These are phyloP conservation scores for Saccharomycopsis hybrid DNA, from an alignment of 1,139 yeast species.

Conservation along the genomic window DNA sequence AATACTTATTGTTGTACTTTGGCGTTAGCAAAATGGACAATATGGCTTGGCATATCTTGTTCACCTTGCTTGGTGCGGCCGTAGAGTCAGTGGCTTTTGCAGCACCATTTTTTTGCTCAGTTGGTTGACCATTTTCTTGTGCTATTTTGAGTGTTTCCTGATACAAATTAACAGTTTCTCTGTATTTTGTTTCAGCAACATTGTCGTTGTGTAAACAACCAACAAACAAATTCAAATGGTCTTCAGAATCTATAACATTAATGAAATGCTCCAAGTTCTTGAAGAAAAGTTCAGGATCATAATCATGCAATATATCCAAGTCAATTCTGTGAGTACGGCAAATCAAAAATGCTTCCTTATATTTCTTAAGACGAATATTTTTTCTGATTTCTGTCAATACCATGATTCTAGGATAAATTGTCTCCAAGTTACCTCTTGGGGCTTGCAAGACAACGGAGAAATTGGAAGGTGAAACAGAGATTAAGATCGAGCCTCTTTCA, in stretches of 20 bases:
- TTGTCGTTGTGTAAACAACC: slow-evolving; percentile 85
- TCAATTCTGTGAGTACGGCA: slow-evolving; percentile 93
- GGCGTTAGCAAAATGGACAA: slow-evolving; percentile 45
- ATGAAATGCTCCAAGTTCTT: slow-evolving; percentile 63
- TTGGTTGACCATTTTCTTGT: background rate
- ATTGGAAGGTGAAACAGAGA: slow-evolving; percentile 75
- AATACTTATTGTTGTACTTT: slow-evolving; percentile 48
- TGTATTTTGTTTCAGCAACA: slow-evolving; percentile 76
- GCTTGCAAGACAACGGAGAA: slow-evolving; percentile 86
- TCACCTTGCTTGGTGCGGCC: slow-evolving; percentile 42
- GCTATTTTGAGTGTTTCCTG: background rate
- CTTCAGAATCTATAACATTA: slow-evolving; percentile 62
- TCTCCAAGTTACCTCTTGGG: slow-evolving; percentile 93
- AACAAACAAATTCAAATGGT: slow-evolving; percentile 78
- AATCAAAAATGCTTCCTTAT: slow-evolving; percentile 64
- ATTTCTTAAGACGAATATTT: slow-evolving; percentile 51
- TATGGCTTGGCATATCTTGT: slow-evolving; percentile 68
- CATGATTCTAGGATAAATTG: slow-evolving; percentile 89
- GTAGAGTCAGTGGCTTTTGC: slow-evolving; percentile 24
- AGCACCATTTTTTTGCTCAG: slow-evolving; percentile 24
- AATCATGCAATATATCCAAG: slow-evolving; percentile 83
- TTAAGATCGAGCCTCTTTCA: slow-evolving; percentile 83
- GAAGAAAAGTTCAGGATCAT: slow-evolving; percentile 64
- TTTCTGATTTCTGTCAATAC: slow-evolving; percentile 78
- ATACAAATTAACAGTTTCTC: slow-evolving; percentile 49